These are phyloP conservation scores for Jasminum sambac DNA, from an alignment of 257 asterid genomes.

Conservation along the genomic window DNA sequence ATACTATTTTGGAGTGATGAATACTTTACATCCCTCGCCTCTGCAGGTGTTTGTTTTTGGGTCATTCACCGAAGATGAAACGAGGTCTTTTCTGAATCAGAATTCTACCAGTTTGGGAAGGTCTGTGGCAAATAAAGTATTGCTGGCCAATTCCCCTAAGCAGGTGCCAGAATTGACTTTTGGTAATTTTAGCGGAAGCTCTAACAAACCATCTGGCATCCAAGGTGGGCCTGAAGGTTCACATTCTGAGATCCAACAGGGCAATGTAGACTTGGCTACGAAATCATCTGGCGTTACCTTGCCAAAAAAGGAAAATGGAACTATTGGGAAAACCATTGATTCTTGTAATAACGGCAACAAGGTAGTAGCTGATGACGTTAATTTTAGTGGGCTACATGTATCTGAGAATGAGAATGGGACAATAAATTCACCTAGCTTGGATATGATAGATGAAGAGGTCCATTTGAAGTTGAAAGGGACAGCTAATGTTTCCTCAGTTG, in stretches of 20 bases:
- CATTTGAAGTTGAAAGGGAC: slow-evolving; percentile 38
- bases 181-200: slow-evolving; percentile 45
- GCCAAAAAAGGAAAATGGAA: slow-evolving; percentile 52
- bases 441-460: slow-evolving; percentile 29
- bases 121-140: slow-evolving; percentile 31
- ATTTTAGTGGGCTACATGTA: slow-evolving; percentile 34
- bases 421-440: slow-evolving; percentile 26
- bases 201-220: slow-evolving; percentile 30
- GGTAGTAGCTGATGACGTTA: slow-evolving; percentile 30
- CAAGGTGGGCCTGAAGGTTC: slow-evolving; percentile 29
- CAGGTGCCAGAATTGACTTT: slow-evolving; percentile 41
- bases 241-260: slow-evolving; percentile 30
- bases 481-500: slow-evolving; percentile 31
- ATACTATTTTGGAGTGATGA: slow-evolving; percentile 13
- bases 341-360: slow-evolving; percentile 30
- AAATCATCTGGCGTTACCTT: slow-evolving; percentile 27
- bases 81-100: slow-evolving; percentile 47
- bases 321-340: slow-evolving; percentile 20
- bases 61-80: slow-evolving; percentile 88
- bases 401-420: slow-evolving; percentile 33
- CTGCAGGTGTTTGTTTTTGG: slow-evolving; percentile 78
- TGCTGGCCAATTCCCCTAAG: slow-evolving; percentile 29
- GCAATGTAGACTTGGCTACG: slow-evolving; percentile 23
- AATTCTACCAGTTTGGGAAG: slow-evolving; percentile 30
- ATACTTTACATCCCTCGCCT: slow-evolving; percentile 14